These are phyloP conservation scores for Ustilago bromivora DNA, from an alignment of 1,284 basidiomycete species.

Conservation along the genomic window DNA sequence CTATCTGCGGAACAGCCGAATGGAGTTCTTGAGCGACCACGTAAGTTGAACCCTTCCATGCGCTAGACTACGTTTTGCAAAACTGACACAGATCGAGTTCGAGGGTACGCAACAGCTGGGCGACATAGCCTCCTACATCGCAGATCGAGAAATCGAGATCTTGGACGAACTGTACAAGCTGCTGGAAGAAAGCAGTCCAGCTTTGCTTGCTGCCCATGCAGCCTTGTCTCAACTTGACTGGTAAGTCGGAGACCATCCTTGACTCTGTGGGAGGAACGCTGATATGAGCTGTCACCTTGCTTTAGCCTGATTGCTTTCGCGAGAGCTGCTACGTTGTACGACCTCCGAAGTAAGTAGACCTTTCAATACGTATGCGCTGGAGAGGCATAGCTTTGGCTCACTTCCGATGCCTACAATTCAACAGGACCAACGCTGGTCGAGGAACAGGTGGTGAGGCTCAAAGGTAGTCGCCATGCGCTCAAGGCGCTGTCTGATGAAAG, in stretches of 20 bases:
- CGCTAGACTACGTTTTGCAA: background rate
- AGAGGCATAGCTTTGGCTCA: background rate
- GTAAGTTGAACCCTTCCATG: constrained; percentile 13
- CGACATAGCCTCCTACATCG: constrained; percentile 45
- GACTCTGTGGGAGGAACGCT: background rate
- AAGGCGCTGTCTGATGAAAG: constrained; percentile 44
- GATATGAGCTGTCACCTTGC: background rate
- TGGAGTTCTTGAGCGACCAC: constrained; percentile 27
- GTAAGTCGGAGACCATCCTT: constrained; percentile 5
- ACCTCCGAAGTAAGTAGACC: constrained; percentile 25
- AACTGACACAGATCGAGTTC: background rate
- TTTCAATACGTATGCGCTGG: background rate
- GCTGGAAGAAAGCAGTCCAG: constrained; percentile 23
- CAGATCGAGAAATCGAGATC: constrained; percentile 50
- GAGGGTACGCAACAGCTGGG: constrained; percentile 24
- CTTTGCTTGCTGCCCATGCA: constrained; percentile 18
- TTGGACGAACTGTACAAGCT: constrained; percentile 28
- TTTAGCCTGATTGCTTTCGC: constrained; percentile 42
- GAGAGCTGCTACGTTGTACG: constrained; percentile 34
- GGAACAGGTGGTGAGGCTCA: constrained; percentile 29
- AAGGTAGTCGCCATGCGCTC: constrained; percentile 42
- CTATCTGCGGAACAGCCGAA: constrained; percentile 43
- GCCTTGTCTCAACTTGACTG: constrained; percentile 45
- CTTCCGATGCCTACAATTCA: background rate
- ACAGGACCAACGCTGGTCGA: constrained; percentile 34